Conservation (phyloP, 768 basidiomycete genomes). For the Tulasnella sp. region DNA sequence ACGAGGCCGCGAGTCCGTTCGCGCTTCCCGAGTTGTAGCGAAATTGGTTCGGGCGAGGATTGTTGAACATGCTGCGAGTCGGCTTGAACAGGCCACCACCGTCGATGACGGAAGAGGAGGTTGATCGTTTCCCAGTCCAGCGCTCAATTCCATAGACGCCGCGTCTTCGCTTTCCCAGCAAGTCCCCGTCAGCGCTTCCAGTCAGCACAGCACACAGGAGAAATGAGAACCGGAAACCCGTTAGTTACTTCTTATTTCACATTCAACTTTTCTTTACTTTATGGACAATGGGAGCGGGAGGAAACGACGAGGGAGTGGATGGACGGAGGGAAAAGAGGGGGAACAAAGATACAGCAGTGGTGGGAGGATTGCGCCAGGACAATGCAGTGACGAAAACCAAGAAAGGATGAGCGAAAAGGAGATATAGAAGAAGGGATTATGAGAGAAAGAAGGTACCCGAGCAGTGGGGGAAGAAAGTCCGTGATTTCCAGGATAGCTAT, state of each 20-base stretch:
- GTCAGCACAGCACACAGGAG: not conserved
- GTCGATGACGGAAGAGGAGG: slow-evolving; percentile 19
- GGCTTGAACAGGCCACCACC: not conserved
- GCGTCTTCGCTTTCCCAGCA: slow-evolving; percentile 4
- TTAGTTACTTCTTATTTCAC: slow-evolving; percentile 7
- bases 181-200: not conserved
- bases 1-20: slow-evolving; percentile 35
- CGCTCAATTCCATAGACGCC: not conserved
- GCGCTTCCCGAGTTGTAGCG: slow-evolving; percentile 40
- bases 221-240: not conserved
- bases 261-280: slow-evolving; percentile 20
- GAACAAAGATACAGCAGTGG: slow-evolving; percentile 7
- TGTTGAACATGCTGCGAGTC: slow-evolving; percentile 75
- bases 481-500: slow-evolving; percentile 18
- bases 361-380: slow-evolving; percentile 7
- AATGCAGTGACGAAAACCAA: slow-evolving; percentile 16
- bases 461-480: slow-evolving; percentile 10
- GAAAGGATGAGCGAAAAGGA: slow-evolving; percentile 4
- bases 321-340: not conserved
- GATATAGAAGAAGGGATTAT: not conserved
- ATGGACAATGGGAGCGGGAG: not conserved
- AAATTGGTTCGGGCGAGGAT: slow-evolving; percentile 72
- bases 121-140: slow-evolving; percentile 6
- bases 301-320: not conserved
- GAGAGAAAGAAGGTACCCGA: not conserved